Evolutionary conservation across 1,139 yeast species (phyloP).

Genomic region (Suhomyces chickasaworum): DNA sequence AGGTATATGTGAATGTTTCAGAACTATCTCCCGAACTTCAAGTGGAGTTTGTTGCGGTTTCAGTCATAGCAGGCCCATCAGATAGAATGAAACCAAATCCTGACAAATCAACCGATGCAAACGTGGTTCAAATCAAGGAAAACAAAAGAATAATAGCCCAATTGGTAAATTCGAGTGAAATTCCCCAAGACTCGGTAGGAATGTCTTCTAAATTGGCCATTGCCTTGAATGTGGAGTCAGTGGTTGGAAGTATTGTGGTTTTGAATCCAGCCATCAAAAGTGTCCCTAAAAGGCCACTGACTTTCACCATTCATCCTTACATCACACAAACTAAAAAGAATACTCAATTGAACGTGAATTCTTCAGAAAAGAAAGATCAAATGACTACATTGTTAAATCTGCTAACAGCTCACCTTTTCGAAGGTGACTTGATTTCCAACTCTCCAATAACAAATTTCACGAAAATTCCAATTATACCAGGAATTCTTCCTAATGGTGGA

Average conservation of each 20-base stretch:
- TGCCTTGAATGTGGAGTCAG: conserved; percentile 55
- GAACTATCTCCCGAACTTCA: conserved; percentile 35
- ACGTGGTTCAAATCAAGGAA: conserved; percentile 27
- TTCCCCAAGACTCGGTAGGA: conserved; percentile 52
- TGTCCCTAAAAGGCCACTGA: conserved; percentile 41
- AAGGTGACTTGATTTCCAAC: conserved; percentile 15
- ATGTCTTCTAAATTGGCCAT: conserved; percentile 58
- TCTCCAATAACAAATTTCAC: conserved; percentile 51
- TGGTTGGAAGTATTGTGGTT: conserved; percentile 57
- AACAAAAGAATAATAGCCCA: conserved; percentile 56
- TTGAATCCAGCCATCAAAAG: conserved; percentile 53
- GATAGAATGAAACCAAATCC: conserved; percentile 23
- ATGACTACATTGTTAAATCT: conserved; percentile 20
- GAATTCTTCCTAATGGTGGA: conserved; percentile 63
- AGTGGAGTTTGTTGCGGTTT: conserved; percentile 57
- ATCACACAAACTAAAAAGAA: conserved; percentile 45
- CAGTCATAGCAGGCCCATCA: conserved; percentile 58
- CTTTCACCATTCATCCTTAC: conserved; percentile 57
- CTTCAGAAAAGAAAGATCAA: conserved; percentile 34
- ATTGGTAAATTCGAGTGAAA: conserved; percentile 39
- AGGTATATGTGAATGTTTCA: conserved; percentile 46
- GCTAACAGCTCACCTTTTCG: conserved; percentile 24
- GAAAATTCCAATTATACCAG: conserved; percentile 52
- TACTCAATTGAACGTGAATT: conserved; percentile 30
- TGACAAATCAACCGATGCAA: conserved; percentile 16